A percentile compares a stretch with the other conserved stretches of the same genome.
Conservation (phyloP, 1,284 basidiomycete genomes). For the Ustilago xerochloae region DNA sequence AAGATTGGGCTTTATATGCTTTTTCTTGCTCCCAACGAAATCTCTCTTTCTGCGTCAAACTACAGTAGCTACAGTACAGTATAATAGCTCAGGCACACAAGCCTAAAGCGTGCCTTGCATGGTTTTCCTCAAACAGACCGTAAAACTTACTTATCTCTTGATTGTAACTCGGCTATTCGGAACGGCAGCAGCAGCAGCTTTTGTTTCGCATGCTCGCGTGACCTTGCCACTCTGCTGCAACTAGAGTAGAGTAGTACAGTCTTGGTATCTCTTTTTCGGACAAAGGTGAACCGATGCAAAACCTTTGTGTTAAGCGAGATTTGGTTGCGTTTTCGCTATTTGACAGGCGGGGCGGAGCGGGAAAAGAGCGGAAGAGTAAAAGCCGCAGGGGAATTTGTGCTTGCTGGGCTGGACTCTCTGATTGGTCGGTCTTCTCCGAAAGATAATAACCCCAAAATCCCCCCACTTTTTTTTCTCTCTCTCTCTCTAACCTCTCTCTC, state of each 20-base stretch:
- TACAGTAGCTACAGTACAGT: too few species aligned
- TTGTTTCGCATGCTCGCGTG: neutral
- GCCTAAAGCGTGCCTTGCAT: too few species aligned
- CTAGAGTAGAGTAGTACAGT: too few species aligned
- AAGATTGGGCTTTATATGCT: too few species aligned
- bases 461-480: neutral
- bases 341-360: neutral
- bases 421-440: conserved; percentile 27
- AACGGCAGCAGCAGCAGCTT: too few species aligned
- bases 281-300: neutral
- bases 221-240: neutral
- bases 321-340: neutral
- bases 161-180: neutral
- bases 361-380: neutral
- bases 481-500: neutral
- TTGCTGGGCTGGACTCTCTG: too few species aligned
- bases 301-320: neutral
- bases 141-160: neutral
- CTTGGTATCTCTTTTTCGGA: neutral
- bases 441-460: too few species aligned
- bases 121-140: neutral
- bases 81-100: too few species aligned
- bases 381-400: neutral
- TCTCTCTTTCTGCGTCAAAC: too few species aligned
- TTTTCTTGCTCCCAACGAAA: too few species aligned